These are phyloP conservation scores for Betula pendula DNA, from an alignment of 306 rosid genomes.

Conservation along the genomic window DNA sequence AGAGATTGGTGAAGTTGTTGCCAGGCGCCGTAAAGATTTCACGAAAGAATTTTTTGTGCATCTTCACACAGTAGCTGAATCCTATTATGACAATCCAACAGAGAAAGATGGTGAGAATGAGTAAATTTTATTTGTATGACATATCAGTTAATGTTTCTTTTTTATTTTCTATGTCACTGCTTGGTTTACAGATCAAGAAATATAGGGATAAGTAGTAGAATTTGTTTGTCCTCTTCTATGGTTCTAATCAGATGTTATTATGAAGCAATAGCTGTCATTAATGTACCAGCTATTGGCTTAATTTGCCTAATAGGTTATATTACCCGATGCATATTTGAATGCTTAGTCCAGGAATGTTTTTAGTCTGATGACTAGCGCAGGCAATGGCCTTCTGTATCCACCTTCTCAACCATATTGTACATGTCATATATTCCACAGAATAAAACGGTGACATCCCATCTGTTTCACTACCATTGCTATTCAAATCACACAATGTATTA, in stretches of 20 bases:
- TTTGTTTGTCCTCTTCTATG: neutral
- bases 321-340: neutral
- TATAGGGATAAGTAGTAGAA: neutral
- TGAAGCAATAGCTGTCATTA: neutral
- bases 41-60: conserved; percentile 87
- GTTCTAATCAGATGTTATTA: neutral
- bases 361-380: conserved; percentile 11
- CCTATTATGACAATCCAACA: conserved; percentile 54
- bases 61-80: conserved; percentile 70
- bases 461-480: neutral
- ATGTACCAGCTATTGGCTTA: neutral
- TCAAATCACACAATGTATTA: neutral
- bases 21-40: conserved; percentile 88
- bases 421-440: neutral
- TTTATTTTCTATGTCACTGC: neutral
- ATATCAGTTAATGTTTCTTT: no score
- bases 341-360: neutral
- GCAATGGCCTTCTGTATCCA: neutral
- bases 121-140: neutral
- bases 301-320: neutral
- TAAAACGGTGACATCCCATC: neutral
- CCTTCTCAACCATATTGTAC: conserved; percentile 6
- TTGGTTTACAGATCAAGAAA: neutral
- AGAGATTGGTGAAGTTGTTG: conserved; percentile 60
- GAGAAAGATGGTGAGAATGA: conserved; percentile 64